phyloP scores from a whole-genome alignment of 2,329 filamentous ascomycete species.

The Alternaria viburni region DNA sequence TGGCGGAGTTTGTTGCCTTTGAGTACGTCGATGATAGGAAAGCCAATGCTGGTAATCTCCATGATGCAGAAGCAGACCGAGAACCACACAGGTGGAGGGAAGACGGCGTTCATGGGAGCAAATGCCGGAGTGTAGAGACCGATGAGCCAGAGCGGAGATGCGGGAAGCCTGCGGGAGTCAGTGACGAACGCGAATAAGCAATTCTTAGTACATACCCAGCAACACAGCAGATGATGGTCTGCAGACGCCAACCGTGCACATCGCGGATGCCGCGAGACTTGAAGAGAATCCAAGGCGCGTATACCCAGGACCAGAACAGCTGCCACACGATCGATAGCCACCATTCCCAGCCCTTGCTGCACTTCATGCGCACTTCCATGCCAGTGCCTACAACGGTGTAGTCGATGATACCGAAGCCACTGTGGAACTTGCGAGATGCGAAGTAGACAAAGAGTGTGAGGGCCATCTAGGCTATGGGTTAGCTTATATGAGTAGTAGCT shows the following conservation, averaged over 20 bases:
- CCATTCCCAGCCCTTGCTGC: constrained; percentile 46
- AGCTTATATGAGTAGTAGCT: neutral
- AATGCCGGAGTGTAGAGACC: constrained; percentile 42
- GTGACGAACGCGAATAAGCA: neutral
- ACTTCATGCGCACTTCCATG: constrained; percentile 30
- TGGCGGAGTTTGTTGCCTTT: constrained; percentile 33
- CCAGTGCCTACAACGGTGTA: constrained; percentile 35
- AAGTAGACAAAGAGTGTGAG: constrained; percentile 42
- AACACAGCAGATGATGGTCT: constrained; percentile 44
- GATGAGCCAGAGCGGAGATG: constrained; percentile 43
- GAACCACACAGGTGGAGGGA: constrained; percentile 41
- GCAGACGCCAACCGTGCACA: constrained; percentile 41
- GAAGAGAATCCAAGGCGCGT: constrained; percentile 44
- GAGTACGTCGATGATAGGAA: constrained; percentile 40
- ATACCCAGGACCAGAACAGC: constrained; percentile 46
- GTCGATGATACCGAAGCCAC: constrained; percentile 38
- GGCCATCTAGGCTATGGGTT: constrained; percentile 16
- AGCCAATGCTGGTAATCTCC: constrained; percentile 39
- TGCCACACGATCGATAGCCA: constrained; percentile 47
- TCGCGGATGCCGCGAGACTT: constrained; percentile 42
- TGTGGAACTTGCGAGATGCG: constrained; percentile 42
- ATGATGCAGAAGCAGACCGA: constrained; percentile 42
- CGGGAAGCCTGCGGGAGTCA: constrained; percentile 33
- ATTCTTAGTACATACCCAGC: constrained; percentile 30
- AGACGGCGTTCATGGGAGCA: constrained; percentile 28